Evolutionary conservation across 345 rosid species (phyloP).

Genomic region (Brassica juncea): DNA sequence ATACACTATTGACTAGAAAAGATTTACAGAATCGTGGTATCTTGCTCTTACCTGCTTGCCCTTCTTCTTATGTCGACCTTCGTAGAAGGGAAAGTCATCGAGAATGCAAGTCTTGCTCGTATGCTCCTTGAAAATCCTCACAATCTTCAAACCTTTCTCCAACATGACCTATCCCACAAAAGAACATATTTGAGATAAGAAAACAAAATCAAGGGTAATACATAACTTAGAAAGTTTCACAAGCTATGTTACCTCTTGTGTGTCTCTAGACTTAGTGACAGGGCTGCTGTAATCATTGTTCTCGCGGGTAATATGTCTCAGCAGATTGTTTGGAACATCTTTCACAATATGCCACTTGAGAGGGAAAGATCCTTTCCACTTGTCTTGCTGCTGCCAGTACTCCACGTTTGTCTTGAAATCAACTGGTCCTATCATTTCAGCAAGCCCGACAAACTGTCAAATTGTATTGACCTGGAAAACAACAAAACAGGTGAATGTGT

Average conservation of each 20-base stretch:
- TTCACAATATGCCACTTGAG: slow-evolving; percentile 58
- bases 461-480: slow-evolving; percentile 79
- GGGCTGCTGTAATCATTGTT: background rate
- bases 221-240: background rate
- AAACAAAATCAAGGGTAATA: background rate
- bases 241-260: background rate
- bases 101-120: background rate
- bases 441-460: slow-evolving; percentile 91
- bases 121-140: background rate
- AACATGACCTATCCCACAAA: background rate
- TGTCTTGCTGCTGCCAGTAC: slow-evolving; percentile 95
- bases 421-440: slow-evolving; percentile 87
- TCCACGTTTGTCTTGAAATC: slow-evolving; percentile 78
- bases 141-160: background rate
- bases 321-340: background rate
- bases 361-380: slow-evolving; percentile 95
- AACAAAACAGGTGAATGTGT: background rate
- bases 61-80: too few relatives aligned
- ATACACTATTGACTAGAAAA: too few relatives aligned
- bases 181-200: background rate
- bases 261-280: background rate
- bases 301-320: slow-evolving; percentile 70
- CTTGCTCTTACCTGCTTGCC: too few relatives aligned
- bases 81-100: background rate
- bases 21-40: too few relatives aligned